Evolutionary conservation across 768 basidiomycete genomes (phyloP), one percentile per base, ranked within the genome.

Genomic region (Phanerochaete carnosa): DNA sequence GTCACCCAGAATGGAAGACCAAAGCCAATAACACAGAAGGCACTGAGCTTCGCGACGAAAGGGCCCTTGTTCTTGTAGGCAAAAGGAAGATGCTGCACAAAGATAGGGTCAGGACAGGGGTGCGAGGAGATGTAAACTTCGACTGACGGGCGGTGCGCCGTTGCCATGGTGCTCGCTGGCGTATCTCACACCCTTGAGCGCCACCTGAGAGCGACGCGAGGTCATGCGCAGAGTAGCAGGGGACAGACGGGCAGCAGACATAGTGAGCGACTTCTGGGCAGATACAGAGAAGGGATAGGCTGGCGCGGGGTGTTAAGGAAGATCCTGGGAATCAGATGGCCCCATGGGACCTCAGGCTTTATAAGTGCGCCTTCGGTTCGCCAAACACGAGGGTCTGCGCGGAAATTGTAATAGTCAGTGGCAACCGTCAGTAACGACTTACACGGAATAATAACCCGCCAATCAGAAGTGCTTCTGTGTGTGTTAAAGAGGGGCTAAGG

Each of bases 1-100:
- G 80, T 75, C 5, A 88, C 87, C 51, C 80, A 65, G 70, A 91
- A 85, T 13, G 89, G 89, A 58, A 90, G 81, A 51, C 80, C 72
- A 70, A 90, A 89, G 16, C 87, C 87, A 8, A 77, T 63, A 8
- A 67, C 57, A 50, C 88, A 75, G 69, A 75, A 82, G 4, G 68
- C 61, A 29, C 67, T 58, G 57, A 84, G 62, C 69, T 84, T 86
- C 52, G 75, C 55, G 3, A 72, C 84, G 50, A 70, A 74, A 43
- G 65, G 57, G 28, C 59, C 55, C 62, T 64, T 64, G 59, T 67
- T 65, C 50, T 58, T 52, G 66, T 70, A 72, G 23, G 53, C 57
- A 69, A 74, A 74, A 16, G 73, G 73, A 57, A 74, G 63, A 7
- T n/a, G 30, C 15, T 54, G 52, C 28, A 30, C 32, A n/a, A 7